Evolutionary conservation across 345 rosid species (phyloP).

Genomic region (Limnanthes douglasii): DNA sequence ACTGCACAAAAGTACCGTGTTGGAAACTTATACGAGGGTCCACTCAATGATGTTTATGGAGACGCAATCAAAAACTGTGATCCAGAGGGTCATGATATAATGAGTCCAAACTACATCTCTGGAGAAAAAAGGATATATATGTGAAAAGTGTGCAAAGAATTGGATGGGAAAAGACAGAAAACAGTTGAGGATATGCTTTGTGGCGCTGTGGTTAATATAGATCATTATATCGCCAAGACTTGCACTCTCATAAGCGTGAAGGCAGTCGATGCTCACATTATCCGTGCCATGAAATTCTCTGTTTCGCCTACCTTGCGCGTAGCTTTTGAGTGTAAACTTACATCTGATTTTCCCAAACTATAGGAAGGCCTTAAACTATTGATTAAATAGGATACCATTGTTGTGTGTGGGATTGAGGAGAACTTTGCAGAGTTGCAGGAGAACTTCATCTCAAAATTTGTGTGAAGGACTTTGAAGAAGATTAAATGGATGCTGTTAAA

Average conservation of each 20-base stretch:
- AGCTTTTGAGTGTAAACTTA: background rate
- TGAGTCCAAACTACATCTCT: slow-evolving; percentile 52
- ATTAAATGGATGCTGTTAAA: background rate
- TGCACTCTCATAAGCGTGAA: background rate
- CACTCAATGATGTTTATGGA: slow-evolving; percentile 41
- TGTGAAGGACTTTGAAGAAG: background rate
- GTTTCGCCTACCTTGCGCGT: background rate
- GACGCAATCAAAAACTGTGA: slow-evolving; percentile 48
- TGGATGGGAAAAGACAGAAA: no score
- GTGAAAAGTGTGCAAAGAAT: no score
- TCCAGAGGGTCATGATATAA: slow-evolving; percentile 44
- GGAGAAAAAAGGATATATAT: slow-evolving; percentile 61
- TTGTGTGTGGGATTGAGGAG: background rate
- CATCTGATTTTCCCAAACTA: background rate
- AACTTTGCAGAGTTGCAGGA: background rate
- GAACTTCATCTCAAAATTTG: background rate
- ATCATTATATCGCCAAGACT: background rate
- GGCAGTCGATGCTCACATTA: background rate
- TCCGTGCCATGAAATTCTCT: background rate
- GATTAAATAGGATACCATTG: background rate
- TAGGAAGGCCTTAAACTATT: background rate
- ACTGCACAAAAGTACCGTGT: slow-evolving; percentile 54
- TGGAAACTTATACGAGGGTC: slow-evolving; percentile 62
- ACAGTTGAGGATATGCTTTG: no score
- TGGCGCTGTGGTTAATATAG: background rate